Evolutionary conservation across 768 basidiomycete species (phyloP), one percentile per base, ranked within the genome.

Genomic region (Suillus paluster): DNA sequence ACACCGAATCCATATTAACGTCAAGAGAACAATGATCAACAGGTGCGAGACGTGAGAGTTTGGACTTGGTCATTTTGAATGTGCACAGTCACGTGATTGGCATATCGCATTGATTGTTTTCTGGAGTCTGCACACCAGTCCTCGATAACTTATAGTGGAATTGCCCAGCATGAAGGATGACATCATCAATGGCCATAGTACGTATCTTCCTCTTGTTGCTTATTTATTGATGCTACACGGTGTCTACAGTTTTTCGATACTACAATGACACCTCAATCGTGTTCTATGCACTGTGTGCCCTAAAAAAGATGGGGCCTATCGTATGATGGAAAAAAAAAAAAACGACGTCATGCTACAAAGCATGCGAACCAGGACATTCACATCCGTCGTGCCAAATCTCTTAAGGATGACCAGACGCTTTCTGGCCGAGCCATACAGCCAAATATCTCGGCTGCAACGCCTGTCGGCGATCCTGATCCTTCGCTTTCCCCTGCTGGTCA

Each of bases 241-340:
- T 42, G 10, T 5, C 2, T 4, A 4, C 9, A 42, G 42, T 42
- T n/a, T 10, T 42, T 0, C 8, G n/a, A 4, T 42, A n/a, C 42
- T 42, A n/a, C 2, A 10, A 42, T 42, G 42, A 42, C 42, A 1
- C n/a, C n/a, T 42, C n/a, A 42, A 42, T 4, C n/a, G 42, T 42
- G 42, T 42, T 9, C 10, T 42, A 9, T 42, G 42, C 42, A 42
- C n/a, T 2, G 42, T 42, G 36, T 59, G 48, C 45, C 58, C 30
- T 12, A 33, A 44, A 30, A 27, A 48, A 21, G 14, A 21, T 33
- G 42, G 44, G 11, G 11, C 30, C 46, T 49, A 30, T 30, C 48
- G 19, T 34, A 59, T 27, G 11, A 59, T 59, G 58, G 58, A 59
- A 36, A 7, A n/a, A n/a, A n/a, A n/a, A n/a, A n/a, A n/a, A n/a